Percentiles rank a stretch among this genome's conserved stretches.
Conservation (phyloP, 441 rosid species). For the Eruca vesicaria region DNA sequence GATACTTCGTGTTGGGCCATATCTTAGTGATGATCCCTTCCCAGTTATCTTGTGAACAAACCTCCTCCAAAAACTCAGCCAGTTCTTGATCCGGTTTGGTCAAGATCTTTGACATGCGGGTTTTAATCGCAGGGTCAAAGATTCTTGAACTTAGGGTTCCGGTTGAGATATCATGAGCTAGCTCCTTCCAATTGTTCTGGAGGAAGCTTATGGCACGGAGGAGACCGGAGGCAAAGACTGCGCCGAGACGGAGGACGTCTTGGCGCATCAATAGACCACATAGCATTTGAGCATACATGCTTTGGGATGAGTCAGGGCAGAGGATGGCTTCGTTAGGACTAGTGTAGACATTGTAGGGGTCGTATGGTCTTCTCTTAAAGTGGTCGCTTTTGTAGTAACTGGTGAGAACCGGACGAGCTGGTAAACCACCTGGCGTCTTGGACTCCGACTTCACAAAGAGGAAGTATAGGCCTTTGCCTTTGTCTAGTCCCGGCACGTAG, state of each 20-base stretch:
- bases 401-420: constrained; percentile 76
- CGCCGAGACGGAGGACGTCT: constrained; percentile 62
- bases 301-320: constrained; percentile 63
- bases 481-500: constrained; percentile 59
- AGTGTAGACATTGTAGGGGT: constrained; percentile 64
- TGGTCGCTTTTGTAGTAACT: constrained; percentile 75
- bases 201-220: constrained; percentile 67
- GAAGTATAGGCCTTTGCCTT: constrained; percentile 68
- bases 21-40: constrained; percentile 56
- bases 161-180: constrained; percentile 48
- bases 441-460: constrained; percentile 66
- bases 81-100: constrained; percentile 45
- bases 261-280: constrained; percentile 67
- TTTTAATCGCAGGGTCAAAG: constrained; percentile 41
- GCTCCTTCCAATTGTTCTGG: constrained; percentile 50
- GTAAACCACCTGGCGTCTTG: constrained; percentile 53
- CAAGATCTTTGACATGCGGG: constrained; percentile 42
- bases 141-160: constrained; percentile 52
- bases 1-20: constrained; percentile 72
- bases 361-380: constrained; percentile 59
- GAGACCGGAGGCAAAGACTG: constrained; percentile 71
- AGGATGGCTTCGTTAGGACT: constrained; percentile 73
- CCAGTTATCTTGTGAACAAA: constrained; percentile 51
- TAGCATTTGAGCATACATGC: constrained; percentile 80
- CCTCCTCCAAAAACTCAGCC: constrained; percentile 42